Conservation (phyloP, 345 rosid genomes). For the Citrus maxima region DNA sequence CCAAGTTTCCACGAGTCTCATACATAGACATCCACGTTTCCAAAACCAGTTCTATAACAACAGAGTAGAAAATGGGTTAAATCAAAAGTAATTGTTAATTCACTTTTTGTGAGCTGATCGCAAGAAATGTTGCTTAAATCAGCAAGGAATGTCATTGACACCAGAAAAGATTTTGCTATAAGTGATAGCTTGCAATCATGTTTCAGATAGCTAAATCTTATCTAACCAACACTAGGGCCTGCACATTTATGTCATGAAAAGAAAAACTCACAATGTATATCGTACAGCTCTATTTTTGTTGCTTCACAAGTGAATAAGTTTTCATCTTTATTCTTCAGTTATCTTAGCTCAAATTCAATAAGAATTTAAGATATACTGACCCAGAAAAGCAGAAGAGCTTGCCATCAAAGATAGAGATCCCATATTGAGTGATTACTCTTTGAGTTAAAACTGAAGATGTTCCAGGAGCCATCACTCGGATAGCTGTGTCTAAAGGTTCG, state of each 20-base stretch:
- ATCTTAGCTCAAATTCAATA: not conserved
- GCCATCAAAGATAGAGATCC: conserved; percentile 39
- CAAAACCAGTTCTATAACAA: not conserved
- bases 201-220: not conserved
- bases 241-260: not conserved
- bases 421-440: conserved; percentile 26
- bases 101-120: not conserved
- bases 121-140: not conserved
- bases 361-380: conserved; percentile 28
- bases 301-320: not conserved
- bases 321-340: not conserved
- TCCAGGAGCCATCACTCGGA: conserved; percentile 25
- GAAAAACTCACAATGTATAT: not conserved
- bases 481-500: conserved; percentile 20
- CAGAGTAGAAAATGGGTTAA: not conserved
- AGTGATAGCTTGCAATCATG: not conserved
- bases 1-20: too few relatives aligned
- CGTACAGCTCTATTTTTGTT: not conserved
- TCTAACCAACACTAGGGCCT: not conserved
- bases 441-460: conserved; percentile 18
- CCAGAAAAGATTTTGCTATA: not conserved
- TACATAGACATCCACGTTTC: not conserved
- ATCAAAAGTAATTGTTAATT: not conserved
- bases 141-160: not conserved
- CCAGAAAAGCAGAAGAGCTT: conserved; percentile 56